A percentile compares a stretch with the other conserved stretches of the same genome.
Evolutionary conservation across 2,329 filamentous ascomycete genomes (phyloP).

Genomic region (Geosmithia putterillii): DNA sequence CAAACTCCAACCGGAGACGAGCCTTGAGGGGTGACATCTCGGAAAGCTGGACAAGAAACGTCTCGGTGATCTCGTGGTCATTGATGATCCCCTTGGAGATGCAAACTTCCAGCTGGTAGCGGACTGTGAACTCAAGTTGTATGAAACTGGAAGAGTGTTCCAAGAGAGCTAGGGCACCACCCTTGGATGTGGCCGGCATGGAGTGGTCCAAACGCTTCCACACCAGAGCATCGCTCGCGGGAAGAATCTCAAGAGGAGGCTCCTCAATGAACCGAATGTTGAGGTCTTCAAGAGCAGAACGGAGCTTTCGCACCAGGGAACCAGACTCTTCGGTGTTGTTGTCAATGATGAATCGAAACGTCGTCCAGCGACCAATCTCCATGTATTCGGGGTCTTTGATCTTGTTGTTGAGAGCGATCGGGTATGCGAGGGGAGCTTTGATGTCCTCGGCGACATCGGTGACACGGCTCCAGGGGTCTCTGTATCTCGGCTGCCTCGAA

Average conservation of each 20-base stretch:
- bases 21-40: constrained; percentile 34
- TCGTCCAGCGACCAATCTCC: constrained; percentile 45
- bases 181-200: background rate
- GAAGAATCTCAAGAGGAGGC: constrained; percentile 26
- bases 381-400: constrained; percentile 22
- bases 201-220: constrained; percentile 19
- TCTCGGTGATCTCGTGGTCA: constrained; percentile 57
- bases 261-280: constrained; percentile 46
- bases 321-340: constrained; percentile 10
- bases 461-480: constrained; percentile 35
- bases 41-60: constrained; percentile 55
- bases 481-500: constrained; percentile 16
- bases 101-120: constrained; percentile 89
- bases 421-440: constrained; percentile 15
- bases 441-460: constrained; percentile 28
- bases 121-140: constrained; percentile 30
- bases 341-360: constrained; percentile 33
- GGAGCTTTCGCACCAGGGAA: constrained; percentile 26
- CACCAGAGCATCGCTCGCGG: constrained; percentile 9
- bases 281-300: constrained; percentile 52
- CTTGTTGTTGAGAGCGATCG: constrained; percentile 25
- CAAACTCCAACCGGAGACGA: constrained; percentile 58
- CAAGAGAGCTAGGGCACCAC: constrained; percentile 15
- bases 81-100: constrained; percentile 68
- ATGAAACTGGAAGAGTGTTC: constrained; percentile 1